Base-by-base conservation (phyloP, 148 eudicot species). In the Rhododendron griersonianum region DNA sequence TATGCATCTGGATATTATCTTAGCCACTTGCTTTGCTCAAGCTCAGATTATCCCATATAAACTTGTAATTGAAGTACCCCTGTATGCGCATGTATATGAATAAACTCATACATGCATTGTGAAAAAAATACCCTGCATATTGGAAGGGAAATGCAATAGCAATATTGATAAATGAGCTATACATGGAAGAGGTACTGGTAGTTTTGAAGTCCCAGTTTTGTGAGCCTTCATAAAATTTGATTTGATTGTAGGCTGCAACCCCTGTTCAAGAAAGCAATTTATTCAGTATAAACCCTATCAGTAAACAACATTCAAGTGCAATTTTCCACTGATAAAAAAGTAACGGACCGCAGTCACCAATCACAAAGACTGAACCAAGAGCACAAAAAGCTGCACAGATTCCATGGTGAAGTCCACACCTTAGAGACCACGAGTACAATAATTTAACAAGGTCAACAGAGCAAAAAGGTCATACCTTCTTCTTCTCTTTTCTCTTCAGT, bases 401-500 rank as follows among this genome's bases (percentile, higher is more conserved):
- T 57, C 19, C 59, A 57, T 81, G 13, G 39, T 33, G 14, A 30
- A 7, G 14, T 30, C 83, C 65, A 25, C 44, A 55, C 21, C 25
- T 18, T 50, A 53, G 1, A 53, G 44, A 81, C 45, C 44, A 81
- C 1, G 5, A 48, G 8, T 30, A 80, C 59, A n/a, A 79, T 1
- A 28, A 25, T 18, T 11, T 14, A 80, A 4, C 9, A 14, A 48
- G 50, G 82, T 48, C 59, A n/a, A 80, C 37, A 80, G 21, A 0
- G 37, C 37, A 15, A 25, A 80, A 50, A 23, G 41, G 76, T 11
- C 57, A 21, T 85, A 91, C 91, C 91, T 82, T 91, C 87, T 93
- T 89, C 89, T 91, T 95, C 61, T 89, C 96, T 87, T 89, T 92
- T 88, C 92, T 92, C 92, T 94, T 96, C 82, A 96, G 89, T 63